These are phyloP conservation scores for Panus rudis DNA, from an alignment of 768 basidiomycete species.

Conservation along the genomic window DNA sequence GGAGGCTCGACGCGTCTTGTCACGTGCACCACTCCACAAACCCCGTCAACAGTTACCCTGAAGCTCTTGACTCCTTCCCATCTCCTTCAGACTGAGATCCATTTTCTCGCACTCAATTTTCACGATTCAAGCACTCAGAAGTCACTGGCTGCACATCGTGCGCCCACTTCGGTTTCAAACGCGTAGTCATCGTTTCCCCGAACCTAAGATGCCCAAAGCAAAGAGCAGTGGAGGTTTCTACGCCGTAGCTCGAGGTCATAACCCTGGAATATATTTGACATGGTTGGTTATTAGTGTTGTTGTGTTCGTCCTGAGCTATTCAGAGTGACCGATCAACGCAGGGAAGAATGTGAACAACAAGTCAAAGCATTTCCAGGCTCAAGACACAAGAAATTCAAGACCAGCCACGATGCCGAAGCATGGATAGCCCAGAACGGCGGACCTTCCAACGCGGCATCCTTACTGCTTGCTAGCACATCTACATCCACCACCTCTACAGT, in stretches of 20 bases:
- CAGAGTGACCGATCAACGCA: too few relatives aligned
- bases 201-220: constrained; percentile 36
- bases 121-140: too few relatives aligned
- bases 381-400: constrained; percentile 60
- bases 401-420: constrained; percentile 45
- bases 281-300: constrained; percentile 45
- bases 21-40: too few relatives aligned
- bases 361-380: constrained; percentile 58
- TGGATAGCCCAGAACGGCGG: constrained; percentile 32
- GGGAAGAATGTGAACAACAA: constrained; percentile 69
- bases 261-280: constrained; percentile 58
- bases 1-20: too few relatives aligned
- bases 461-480: not conserved
- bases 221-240: constrained; percentile 52
- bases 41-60: too few relatives aligned
- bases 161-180: too few relatives aligned
- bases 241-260: constrained; percentile 61
- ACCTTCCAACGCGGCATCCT: not conserved
- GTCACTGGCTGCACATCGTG: too few relatives aligned
- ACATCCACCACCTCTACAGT: not conserved
- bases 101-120: too few relatives aligned
- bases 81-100: too few relatives aligned
- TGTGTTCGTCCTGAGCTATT: too few relatives aligned
- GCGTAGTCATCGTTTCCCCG: too few relatives aligned
- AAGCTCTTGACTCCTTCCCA: too few relatives aligned